Conservation (phyloP, 2,329 filamentous ascomycete species). For the Aspergillus hortae region DNA sequence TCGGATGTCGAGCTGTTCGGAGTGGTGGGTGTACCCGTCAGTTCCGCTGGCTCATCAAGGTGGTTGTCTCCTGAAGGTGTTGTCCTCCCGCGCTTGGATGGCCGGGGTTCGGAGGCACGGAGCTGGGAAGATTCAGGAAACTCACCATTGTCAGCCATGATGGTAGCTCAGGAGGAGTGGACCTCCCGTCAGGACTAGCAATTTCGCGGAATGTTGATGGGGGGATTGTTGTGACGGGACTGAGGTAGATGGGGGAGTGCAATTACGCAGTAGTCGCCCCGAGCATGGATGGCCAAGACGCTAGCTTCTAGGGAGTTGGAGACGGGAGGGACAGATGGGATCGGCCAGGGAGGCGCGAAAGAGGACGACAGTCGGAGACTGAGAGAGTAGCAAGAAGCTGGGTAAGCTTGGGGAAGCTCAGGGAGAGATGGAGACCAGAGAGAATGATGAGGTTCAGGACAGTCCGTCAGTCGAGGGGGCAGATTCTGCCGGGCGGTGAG, state of each 20-base stretch:
- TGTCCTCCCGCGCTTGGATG: conserved; percentile 2
- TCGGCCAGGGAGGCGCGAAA: not conserved
- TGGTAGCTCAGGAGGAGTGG: conserved; percentile 26
- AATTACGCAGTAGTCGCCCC: conserved; percentile 11
- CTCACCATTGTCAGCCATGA: conserved; percentile 35
- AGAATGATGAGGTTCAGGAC: not conserved
- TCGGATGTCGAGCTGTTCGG: conserved; percentile 48
- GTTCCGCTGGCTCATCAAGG: conserved; percentile 16
- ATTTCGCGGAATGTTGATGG: not conserved
- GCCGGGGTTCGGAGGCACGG: not conserved
- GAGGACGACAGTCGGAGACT: not conserved
- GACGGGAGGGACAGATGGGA: not conserved
- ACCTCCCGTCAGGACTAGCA: conserved; percentile 23
- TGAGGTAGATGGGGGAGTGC: conserved; percentile 11
- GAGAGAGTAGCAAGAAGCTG: not conserved
- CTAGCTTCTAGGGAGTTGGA: conserved; percentile 11
- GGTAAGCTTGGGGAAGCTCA: conserved; percentile 2
- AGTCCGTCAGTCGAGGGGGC: not conserved
- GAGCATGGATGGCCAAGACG: conserved; percentile 26
- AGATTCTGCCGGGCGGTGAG: conserved; percentile 16
- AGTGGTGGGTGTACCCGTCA: conserved; percentile 19
- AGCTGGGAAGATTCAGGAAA: not conserved
- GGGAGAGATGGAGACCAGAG: conserved; percentile 2
- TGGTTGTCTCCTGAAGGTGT: conserved; percentile 22
- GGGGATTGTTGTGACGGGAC: not conserved